These are phyloP conservation scores for Aspergillus tamarii DNA, from an alignment of 2,329 filamentous ascomycete species.

Conservation along the genomic window DNA sequence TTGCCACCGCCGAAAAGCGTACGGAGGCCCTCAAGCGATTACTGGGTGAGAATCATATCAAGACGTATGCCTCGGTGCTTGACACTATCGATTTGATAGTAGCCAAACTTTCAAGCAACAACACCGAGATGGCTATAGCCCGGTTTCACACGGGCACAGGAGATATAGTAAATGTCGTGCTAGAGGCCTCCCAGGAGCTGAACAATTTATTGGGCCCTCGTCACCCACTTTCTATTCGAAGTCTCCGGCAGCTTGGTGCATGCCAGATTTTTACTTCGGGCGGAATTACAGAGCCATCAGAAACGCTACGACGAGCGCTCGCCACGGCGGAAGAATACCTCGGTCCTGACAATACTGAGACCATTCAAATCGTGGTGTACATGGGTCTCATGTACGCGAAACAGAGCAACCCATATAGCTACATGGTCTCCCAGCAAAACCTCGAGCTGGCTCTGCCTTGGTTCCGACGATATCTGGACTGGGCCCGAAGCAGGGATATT, in stretches of 20 bases:
- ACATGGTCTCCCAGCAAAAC: constrained; percentile 2
- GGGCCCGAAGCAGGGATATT: constrained; percentile 30
- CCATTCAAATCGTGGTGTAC: constrained; percentile 30
- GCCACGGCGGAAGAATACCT: constrained; percentile 31
- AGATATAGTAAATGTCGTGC: constrained; percentile 21
- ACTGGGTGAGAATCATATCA: constrained; percentile 33
- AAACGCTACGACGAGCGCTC: constrained; percentile 34
- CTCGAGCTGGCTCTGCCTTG: constrained; percentile 29
- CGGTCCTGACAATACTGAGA: constrained; percentile 30
- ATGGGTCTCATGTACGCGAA: constrained; percentile 34
- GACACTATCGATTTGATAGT: constrained; percentile 30
- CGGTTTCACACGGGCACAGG: constrained; percentile 21
- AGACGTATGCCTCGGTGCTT: constrained; percentile 23
- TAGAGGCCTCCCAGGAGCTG: constrained; percentile 25
- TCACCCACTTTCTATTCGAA: constrained; percentile 30
- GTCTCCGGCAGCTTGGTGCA: constrained; percentile 27
- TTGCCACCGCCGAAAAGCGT: constrained; percentile 27
- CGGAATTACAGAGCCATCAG: constrained; percentile 26
- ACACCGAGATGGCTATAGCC: constrained; percentile 6
- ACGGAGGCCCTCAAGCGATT: constrained; percentile 25
- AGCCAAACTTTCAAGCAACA: constrained; percentile 20
- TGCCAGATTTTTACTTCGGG: constrained; percentile 23
- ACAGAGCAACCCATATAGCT: constrained; percentile 15
- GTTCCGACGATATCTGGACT: constrained; percentile 32
- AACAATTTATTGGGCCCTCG: constrained; percentile 22